Conservation (phyloP, 192 early-diverging fungal species). For the Backusella macrospora region DNA sequence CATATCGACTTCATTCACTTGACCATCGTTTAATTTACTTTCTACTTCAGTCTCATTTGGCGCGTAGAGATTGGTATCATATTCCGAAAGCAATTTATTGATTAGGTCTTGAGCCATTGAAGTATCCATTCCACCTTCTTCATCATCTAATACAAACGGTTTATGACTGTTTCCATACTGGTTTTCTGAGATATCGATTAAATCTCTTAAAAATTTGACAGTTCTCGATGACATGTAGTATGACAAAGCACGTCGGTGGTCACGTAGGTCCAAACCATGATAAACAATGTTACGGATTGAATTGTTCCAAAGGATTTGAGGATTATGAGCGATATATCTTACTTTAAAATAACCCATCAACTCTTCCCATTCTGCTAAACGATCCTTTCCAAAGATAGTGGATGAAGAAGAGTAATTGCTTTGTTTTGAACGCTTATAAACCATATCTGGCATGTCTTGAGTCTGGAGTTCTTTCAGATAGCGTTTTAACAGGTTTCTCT, state of each 20-base stretch:
- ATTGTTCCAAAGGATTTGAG: conserved; percentile 84
- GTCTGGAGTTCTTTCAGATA: conserved; percentile 37
- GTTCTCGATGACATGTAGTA: conserved; percentile 89
- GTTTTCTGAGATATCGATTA: conserved; percentile 42
- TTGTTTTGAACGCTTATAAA: not conserved
- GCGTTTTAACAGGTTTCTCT: conserved; percentile 56
- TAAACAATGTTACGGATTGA: conserved; percentile 83
- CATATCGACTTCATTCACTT: conserved; percentile 16
- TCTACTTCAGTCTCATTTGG: conserved; percentile 47
- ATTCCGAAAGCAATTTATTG: conserved; percentile 47
- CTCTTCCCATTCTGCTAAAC: conserved; percentile 41
- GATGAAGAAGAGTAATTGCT: conserved; percentile 21
- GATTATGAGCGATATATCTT: conserved; percentile 82
- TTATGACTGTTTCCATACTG: not conserved
- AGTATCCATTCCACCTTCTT: conserved; percentile 33
- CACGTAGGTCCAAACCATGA: conserved; percentile 71
- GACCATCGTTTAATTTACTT: not conserved
- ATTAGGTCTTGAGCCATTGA: conserved; percentile 49
- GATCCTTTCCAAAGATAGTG: conserved; percentile 40
- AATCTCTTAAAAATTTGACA: conserved; percentile 72
- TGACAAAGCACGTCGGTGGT: conserved; percentile 65
- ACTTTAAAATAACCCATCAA: conserved; percentile 61
- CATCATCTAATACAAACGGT: not conserved
- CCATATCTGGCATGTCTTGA: conserved; percentile 29
- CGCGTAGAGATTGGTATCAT: conserved; percentile 45